phyloP scores from a whole-genome alignment of 176 grass and related monocot species.

The Ampelocalamus luodianensis region DNA sequence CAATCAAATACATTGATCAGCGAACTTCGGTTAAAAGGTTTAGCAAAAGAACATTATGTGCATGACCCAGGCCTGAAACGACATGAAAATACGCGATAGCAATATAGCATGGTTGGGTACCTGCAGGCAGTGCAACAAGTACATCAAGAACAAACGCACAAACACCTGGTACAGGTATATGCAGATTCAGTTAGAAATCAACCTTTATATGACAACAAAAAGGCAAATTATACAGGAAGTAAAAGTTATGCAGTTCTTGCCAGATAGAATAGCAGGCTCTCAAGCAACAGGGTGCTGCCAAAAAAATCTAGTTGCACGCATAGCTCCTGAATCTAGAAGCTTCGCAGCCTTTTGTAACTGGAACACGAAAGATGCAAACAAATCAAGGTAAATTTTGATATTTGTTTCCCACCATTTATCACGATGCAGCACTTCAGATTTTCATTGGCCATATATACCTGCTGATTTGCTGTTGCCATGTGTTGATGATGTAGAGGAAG shows the following conservation, averaged over 20 bases:
- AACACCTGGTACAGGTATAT: slow-evolving; percentile 58
- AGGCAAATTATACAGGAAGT: neutral
- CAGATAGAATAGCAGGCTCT: slow-evolving; percentile 94
- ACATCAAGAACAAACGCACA: slow-evolving; percentile 99
- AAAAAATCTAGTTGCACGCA: slow-evolving; percentile 96
- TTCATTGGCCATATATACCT: slow-evolving; percentile 51
- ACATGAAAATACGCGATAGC: neutral
- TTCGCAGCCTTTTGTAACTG: slow-evolving; percentile 97
- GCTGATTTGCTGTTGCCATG: slow-evolving; percentile 77
- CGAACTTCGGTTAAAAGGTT: neutral
- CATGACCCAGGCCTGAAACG: neutral
- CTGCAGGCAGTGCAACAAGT: slow-evolving; percentile 93
- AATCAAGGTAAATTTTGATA: neutral
- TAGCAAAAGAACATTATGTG: neutral
- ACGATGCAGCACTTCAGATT: slow-evolving; percentile 16
- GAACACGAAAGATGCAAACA: slow-evolving; percentile 44
- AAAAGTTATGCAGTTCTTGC: slow-evolving; percentile 38
- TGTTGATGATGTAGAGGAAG: slow-evolving; percentile 97
- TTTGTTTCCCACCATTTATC: slow-evolving; percentile 11
- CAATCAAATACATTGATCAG: slow-evolving; percentile 19
- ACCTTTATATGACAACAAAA: neutral
- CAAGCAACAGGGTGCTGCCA: slow-evolving; percentile 90
- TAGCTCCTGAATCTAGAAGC: slow-evolving; percentile 90
- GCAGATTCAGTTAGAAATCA: slow-evolving; percentile 22
- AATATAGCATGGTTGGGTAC: slow-evolving; percentile 32